Evolutionary conservation across 2,329 filamentous ascomycete genomes (phyloP).

Genomic region (Nigrospora sphaerica): DNA sequence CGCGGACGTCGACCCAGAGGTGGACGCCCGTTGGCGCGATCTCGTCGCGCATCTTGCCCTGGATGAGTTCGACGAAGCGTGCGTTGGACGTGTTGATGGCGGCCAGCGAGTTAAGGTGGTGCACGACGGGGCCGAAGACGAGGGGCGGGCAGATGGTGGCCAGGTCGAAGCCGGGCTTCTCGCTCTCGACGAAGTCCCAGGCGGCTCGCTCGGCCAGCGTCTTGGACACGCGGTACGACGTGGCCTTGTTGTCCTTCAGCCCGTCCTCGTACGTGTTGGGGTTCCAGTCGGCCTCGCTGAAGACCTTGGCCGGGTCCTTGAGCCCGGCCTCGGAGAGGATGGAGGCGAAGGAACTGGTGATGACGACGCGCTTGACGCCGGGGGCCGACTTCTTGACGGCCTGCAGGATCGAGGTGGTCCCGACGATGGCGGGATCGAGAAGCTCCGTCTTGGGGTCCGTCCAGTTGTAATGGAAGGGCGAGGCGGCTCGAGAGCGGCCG

Average conservation of each 20-base stretch:
- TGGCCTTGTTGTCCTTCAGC: constrained; percentile 27
- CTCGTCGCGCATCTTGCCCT: constrained; percentile 38
- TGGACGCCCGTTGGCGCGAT: constrained; percentile 34
- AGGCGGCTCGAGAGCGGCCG: constrained; percentile 30
- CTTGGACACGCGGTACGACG: constrained; percentile 49
- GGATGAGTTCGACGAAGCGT: constrained; percentile 42
- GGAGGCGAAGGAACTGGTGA: constrained; percentile 50
- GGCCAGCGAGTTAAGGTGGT: constrained; percentile 36
- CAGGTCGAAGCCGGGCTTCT: constrained; percentile 40
- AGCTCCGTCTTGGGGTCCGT: constrained; percentile 45
- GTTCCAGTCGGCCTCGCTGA: constrained; percentile 46
- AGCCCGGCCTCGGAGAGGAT: constrained; percentile 33
- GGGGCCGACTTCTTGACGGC: constrained; percentile 55
- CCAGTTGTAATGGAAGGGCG: constrained; percentile 49
- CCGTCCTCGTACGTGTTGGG: constrained; percentile 39
- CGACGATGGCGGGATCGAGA: constrained; percentile 50
- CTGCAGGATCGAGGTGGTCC: constrained; percentile 63
- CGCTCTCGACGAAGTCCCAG: constrained; percentile 41
- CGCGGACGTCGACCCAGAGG: constrained; percentile 50
- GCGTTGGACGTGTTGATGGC: constrained; percentile 47
- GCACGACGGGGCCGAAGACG: constrained; percentile 46
- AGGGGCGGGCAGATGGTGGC: constrained; percentile 48
- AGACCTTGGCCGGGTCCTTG: constrained; percentile 30
- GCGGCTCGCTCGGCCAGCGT: constrained; percentile 45
- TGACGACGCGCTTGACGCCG: constrained; percentile 62